Evolutionary conservation across 352 stramenopile genomes (phyloP), one percentile per base, ranked within the genome.

Genomic region (Pythium dissotocum): DNA sequence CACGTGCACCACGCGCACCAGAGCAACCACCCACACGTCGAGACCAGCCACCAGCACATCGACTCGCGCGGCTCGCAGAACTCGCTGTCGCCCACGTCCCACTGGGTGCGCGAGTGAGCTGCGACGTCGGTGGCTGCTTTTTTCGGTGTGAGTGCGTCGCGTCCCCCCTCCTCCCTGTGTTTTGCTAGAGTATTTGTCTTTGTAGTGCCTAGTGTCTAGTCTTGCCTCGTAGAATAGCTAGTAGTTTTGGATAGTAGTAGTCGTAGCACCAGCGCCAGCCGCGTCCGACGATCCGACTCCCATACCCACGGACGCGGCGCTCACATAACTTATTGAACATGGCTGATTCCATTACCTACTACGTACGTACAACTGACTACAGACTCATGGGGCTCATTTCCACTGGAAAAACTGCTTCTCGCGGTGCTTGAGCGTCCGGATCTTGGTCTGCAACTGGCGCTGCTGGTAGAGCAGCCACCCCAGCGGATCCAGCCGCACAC

Each of bases 371-470:
- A 24, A 24, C 21, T 24, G 21, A 24, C 21, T 24, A 24, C 30
- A 28, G 36, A 53, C 18, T 30, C 46, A 51, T 16, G 3, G 16
- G 18, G 21, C 30, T 71, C 57, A 64, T 30, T 74, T 72, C 82
- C 82, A 90, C 26, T 71, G 52, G 59, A 83, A 77, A 49, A 91
- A 79, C 62, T 82, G 77, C 61, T 73, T 67, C 70, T 89, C 78
- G 33, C 74, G 58, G 18, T 70, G 65, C 32, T 80, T 74, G 57
- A 92, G 70, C 9, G 71, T 44, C 3, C 67, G 61, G 13, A 87
- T 73, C 57, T 82, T 78, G 32, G 67, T 61, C 21, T 74, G 70
- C 21, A 87, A 65, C 9, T 70, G 62, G 14, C 76, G 76, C 48
- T 79, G 82, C 46, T 82, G 73, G 21, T 80, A 70, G 9, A 89